Evolutionary conservation across 169 alveolate genomes (phyloP), one percentile per base, ranked within the genome.

Genomic region (Cryptosporidium xiaoi): DNA sequence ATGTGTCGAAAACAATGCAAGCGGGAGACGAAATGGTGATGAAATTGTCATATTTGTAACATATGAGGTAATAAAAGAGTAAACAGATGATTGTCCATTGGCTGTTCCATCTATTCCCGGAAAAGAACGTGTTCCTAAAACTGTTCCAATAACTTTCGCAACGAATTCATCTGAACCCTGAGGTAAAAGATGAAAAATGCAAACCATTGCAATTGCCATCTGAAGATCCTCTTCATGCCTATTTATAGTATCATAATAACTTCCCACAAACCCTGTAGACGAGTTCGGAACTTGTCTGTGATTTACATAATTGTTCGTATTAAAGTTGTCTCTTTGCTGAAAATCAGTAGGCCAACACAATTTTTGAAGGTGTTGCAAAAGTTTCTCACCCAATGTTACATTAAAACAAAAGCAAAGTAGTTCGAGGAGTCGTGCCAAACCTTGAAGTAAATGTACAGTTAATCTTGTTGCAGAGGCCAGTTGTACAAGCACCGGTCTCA

Each of bases 201-300:
- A 77, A 24, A 77, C 87, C 87, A 77, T 77, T 77, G 87, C 87
- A 44, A 77, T 62, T 77, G 87, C 87, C 71, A 77, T 77, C 2
- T 77, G 71, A 15, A 77, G 62, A 44, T 77, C 87, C 60, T 77
- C 87, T 36, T 77, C 87, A 62, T 77, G 64, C 40, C 64, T 60
- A 60, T 44, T 77, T 36, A 33, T 27, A 27, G 40, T 20, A 24
- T 77, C 87, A 13, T 33, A 20, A 18, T 77, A 56, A 0, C 40
- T 44, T n/a, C 15, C 36, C 0, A 50, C 48, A 12, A 60, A 3
- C 16, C 71, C 71, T 20, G 87, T 44, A 62, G 87, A 44, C 7
- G 40, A 16, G 34, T 31, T 77, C 34, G 15, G 71, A 77, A 40
- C 6, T 46, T 34, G 64, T 66, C 77, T 60, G 2, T 67, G 36